Evolutionary conservation across 257 asterid genomes (phyloP), one percentile per base, ranked within the genome.

Genomic region (Petunia axillaris): DNA sequence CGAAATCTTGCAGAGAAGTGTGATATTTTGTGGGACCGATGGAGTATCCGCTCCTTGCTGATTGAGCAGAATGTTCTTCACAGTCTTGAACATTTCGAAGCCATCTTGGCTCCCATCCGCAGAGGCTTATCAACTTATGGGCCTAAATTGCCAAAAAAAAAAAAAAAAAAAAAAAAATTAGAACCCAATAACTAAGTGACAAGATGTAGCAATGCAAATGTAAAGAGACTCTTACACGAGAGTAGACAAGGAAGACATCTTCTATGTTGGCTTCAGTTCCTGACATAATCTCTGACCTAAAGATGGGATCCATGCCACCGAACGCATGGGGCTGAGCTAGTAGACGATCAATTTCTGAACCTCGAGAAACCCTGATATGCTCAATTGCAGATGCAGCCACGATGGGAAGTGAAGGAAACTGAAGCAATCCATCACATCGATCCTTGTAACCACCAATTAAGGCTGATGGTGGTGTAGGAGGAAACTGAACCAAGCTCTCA

Each of bases 71-170:
- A 89, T 96, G 91, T 85, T 96, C 99, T 85, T 94, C 99, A 85
- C 95, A 96, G 81, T 96, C 99, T 91, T 92, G 99, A 84, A 96
- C 83, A 89, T 96, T 96, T 83, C 97, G 97, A 81, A 96, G 98
- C 99, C 99, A 96, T 87, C 99, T 90, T 46, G 99, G 97, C 82
- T 96, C 99, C 99, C 99, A 96, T 85, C 99, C 99, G 83, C 99
- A 96, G 50, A 96, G 91, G 85, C 99, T 96, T 83, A 94, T 93
- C 85, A 96, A 81, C 93, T 91, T 96, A 84, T 94, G 97, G 73
- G 97, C 97, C 99, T 96, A 87, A 84, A 87, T 85, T 77, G 75
- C 36, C 76, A 57, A 44, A 36, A 46, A 84, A 54, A 64, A 5
- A 81, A 43, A 35, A 66, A 77, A 60, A 14, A 84, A 16, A 68